Evolutionary conservation across 805 yeast genomes (phyloP), one percentile per base, ranked within the genome.

Genomic region (Barnettozyma sp.): DNA sequence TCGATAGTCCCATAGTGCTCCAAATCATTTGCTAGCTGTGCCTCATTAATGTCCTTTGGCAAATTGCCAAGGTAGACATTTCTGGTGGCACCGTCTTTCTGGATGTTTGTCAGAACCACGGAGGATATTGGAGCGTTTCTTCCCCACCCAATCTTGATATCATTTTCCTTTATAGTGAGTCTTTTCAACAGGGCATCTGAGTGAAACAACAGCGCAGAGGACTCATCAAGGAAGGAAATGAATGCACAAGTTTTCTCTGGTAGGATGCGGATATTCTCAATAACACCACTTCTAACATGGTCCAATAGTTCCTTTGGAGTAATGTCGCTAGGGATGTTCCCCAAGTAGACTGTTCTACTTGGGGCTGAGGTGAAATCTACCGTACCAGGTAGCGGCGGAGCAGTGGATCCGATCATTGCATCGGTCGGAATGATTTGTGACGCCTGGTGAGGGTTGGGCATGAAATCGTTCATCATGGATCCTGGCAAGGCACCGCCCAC

Each of bases 111-210:
- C 35, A 76, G 64, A 6, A 90, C 88, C 7, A 81, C 69, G 2
- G 94, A 82, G 40, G 76, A 77, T 23, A 87, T 74, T 2, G 82
- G 76, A 3, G 80, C 67, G 26, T 86, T 76, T 46, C 82, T 82
- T 15, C 95, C 96, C 97, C 97, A 92, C 10, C 96, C 95, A 41
- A 90, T 73, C 52, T 86, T 75, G 39, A 88, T 75, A 50, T 84
- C 94, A 46, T 81, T 77, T 30, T 85, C 87, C 47, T 76, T 77
- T 41, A 92, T 82, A 27, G 80, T 75, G 44, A 88, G 67, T 55
- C 88, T 76, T 55, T 85, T 86, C 55, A 90, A 68, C 34, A 84
- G 80, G 26, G 95, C 94, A 62, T 88, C 97, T 1, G 95, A 84
- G 59, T 87, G 96, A 63, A 92, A 92, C 45, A 86, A 73, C 41